Evolutionary conservation across 2,329 filamentous ascomycete genomes (phyloP).

Genomic region (Elsinoe arachidis): DNA sequence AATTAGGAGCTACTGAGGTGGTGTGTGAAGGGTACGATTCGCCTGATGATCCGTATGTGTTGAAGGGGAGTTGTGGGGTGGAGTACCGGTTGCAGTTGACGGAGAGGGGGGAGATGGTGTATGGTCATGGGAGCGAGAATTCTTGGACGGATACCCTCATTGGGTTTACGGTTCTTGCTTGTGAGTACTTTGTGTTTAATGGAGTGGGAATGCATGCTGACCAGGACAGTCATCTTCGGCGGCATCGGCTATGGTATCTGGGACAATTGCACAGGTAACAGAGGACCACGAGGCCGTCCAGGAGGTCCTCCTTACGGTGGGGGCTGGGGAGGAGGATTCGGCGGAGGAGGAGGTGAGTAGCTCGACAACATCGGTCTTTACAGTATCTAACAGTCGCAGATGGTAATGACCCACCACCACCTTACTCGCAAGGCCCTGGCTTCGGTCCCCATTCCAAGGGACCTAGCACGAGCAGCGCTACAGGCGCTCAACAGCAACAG

Average conservation of each 20-base stretch:
- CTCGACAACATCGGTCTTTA: too few relatives aligned
- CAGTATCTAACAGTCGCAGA: background rate
- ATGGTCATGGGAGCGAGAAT: constrained; percentile 42
- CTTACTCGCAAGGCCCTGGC: constrained; percentile 31
- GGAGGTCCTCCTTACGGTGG: constrained; percentile 24
- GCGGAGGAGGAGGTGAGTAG: constrained; percentile 31
- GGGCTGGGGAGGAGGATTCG: constrained; percentile 34
- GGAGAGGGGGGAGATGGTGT: constrained; percentile 61
- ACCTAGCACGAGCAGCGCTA: constrained; percentile 9
- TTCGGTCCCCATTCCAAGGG: background rate
- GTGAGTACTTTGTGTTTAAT: background rate
- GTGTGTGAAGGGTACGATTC: constrained; percentile 80
- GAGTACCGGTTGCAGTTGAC: constrained; percentile 79
- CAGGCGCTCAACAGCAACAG: constrained; percentile 21
- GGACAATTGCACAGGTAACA: constrained; percentile 16
- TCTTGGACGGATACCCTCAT: constrained; percentile 4
- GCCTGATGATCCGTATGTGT: constrained; percentile 71
- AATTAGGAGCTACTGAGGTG: constrained; percentile 79
- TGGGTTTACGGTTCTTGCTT: background rate
- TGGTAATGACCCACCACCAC: constrained; percentile 44
- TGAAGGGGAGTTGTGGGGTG: constrained; percentile 87
- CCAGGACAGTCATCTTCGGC: constrained; percentile 20
- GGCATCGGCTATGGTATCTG: constrained; percentile 26
- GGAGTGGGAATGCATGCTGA: background rate
- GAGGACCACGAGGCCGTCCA: constrained; percentile 8